A percentile compares a stretch with the other conserved stretches of the same genome.
Conservation (phyloP, 129 eudicot genomes). For the Saposhnikovia divaricata region DNA sequence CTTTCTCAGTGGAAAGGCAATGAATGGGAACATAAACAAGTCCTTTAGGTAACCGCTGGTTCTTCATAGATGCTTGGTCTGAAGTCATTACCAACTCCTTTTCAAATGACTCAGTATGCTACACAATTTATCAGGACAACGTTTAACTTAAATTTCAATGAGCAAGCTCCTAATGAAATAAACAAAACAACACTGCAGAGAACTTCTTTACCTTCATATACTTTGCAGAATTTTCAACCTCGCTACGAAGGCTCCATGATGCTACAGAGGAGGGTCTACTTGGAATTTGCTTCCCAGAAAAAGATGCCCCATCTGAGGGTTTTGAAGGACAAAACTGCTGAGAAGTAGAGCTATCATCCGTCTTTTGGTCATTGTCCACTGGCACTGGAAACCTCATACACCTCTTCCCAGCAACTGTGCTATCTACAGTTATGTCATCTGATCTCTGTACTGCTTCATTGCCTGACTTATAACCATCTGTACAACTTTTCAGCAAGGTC, state of each 20-base stretch:
- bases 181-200: neutral
- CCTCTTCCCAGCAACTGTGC: conserved; percentile 66
- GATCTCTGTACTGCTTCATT: conserved; percentile 75
- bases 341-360: conserved; percentile 89
- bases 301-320: conserved; percentile 42
- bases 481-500: conserved; percentile 64
- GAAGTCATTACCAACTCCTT: conserved; percentile 92
- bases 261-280: conserved; percentile 44
- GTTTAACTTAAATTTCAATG: neutral
- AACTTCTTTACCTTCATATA: conserved; percentile 39
- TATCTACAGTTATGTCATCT: conserved; percentile 87
- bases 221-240: conserved; percentile 40
- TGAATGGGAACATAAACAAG: conserved; percentile 75
- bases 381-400: conserved; percentile 51
- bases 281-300: conserved; percentile 86
- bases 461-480: conserved; percentile 61
- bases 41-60: conserved; percentile 90
- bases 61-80: conserved; percentile 89
- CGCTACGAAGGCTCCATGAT: conserved; percentile 36
- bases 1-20: conserved; percentile 73
- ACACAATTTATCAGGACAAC: conserved; percentile 12
- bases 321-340: conserved; percentile 40
- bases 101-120: conserved; percentile 69
- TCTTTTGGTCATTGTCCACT: conserved; percentile 71
- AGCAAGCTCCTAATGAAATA: neutral